These are phyloP conservation scores for Dimocarpus longan DNA, from an alignment of 345 rosid species.

Conservation along the genomic window DNA sequence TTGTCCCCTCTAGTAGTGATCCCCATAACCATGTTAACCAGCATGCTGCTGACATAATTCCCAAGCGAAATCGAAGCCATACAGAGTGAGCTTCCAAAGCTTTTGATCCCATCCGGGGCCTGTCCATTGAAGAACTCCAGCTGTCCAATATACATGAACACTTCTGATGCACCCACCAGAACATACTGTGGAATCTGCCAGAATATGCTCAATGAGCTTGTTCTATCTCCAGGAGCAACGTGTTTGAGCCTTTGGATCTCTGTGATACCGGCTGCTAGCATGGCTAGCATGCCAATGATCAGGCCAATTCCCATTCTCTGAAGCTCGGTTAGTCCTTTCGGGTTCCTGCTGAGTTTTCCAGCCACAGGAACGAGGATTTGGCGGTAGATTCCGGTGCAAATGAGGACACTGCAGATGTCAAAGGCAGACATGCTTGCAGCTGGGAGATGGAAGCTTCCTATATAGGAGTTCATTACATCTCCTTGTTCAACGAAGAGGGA, in stretches of 20 bases:
- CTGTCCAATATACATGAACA: slow-evolving; percentile 94
- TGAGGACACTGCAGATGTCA: slow-evolving; percentile 74
- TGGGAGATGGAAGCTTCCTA: slow-evolving; percentile 66
- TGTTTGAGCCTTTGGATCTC: slow-evolving; percentile 60
- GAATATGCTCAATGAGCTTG: slow-evolving; percentile 65
- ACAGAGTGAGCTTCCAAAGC: slow-evolving; percentile 91
- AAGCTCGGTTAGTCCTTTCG: slow-evolving; percentile 70
- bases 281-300: slow-evolving; percentile 71
- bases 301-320: slow-evolving; percentile 90
- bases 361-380: slow-evolving; percentile 64
- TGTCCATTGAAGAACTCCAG: slow-evolving; percentile 89
- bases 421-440: slow-evolving; percentile 96
- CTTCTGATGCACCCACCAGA: slow-evolving; percentile 81
- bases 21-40: slow-evolving; percentile 67
- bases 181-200: slow-evolving; percentile 94
- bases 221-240: slow-evolving; percentile 46
- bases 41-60: slow-evolving; percentile 75
- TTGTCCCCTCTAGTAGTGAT: slow-evolving; percentile 52
- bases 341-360: slow-evolving; percentile 43
- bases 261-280: slow-evolving; percentile 78
- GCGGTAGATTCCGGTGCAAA: slow-evolving; percentile 72
- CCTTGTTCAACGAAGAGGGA: slow-evolving; percentile 73
- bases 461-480: slow-evolving; percentile 57
- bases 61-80: slow-evolving; percentile 98
- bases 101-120: slow-evolving; percentile 87